A percentile compares a stretch with the other conserved stretches of the same genome.
Evolutionary conservation across 768 basidiomycete species (phyloP).

Genomic region (Hemileccinum rubropunctum): DNA sequence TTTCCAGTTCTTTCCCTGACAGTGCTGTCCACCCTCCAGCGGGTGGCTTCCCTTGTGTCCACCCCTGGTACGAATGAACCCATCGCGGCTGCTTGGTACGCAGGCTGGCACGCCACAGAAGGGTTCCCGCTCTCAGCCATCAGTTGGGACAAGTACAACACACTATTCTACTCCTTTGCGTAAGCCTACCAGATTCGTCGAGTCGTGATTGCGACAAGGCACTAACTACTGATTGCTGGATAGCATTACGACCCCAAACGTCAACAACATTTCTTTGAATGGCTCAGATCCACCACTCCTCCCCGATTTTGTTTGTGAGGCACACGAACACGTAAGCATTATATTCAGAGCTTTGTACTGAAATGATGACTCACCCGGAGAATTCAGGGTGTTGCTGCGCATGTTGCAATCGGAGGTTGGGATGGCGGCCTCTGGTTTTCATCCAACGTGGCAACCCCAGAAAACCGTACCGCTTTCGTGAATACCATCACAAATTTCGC

Average conservation of each 20-base stretch:
- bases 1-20: not conserved
- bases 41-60: not conserved
- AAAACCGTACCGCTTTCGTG: slow-evolving; percentile 63
- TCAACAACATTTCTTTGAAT: slow-evolving; percentile 30
- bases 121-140: slow-evolving; percentile 53
- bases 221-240: not conserved
- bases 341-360: not conserved
- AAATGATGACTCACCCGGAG: not conserved
- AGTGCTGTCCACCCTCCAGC: not conserved
- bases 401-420: slow-evolving; percentile 71
- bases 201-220: no score
- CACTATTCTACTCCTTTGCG: slow-evolving; percentile 64
- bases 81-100: slow-evolving; percentile 51
- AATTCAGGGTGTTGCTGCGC: slow-evolving; percentile 51
- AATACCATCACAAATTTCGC: slow-evolving; percentile 52
- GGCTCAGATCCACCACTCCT: slow-evolving; percentile 48
- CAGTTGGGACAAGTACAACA: slow-evolving; percentile 74
- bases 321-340: slow-evolving; percentile 34
- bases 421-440: slow-evolving; percentile 64
- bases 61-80: not conserved
- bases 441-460: slow-evolving; percentile 49
- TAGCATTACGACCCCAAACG: slow-evolving; percentile 36
- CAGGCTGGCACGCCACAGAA: slow-evolving; percentile 57
- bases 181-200: no score
- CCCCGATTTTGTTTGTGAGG: slow-evolving; percentile 53